Evolutionary conservation across 1,284 basidiomycete genomes (phyloP).

Genomic region (Boletus smithii): DNA sequence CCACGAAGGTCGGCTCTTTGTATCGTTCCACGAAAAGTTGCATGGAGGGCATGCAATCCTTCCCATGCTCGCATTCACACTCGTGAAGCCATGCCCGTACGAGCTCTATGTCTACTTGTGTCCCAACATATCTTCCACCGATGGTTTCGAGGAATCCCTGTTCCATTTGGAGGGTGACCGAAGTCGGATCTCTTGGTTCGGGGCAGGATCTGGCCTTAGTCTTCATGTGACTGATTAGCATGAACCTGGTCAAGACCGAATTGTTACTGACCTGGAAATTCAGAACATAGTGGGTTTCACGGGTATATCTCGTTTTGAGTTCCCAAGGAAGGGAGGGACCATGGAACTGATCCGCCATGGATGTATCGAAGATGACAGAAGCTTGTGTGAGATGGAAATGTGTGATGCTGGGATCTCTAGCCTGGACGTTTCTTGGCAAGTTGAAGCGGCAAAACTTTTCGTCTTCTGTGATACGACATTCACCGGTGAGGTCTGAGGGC

Average conservation of each 20-base stretch:
- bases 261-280: conserved; percentile 13
- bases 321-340: conserved; percentile 20
- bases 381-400: conserved; percentile 21
- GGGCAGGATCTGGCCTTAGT: background rate
- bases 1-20: conserved; percentile 8
- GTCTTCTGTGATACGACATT: conserved; percentile 5
- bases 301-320: background rate
- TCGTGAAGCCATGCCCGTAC: conserved; percentile 18
- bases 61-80: conserved; percentile 16
- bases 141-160: conserved; percentile 9
- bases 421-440: conserved; percentile 6
- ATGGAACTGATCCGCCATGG: background rate
- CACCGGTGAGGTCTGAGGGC: conserved; percentile 8
- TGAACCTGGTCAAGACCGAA: background rate
- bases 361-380: conserved; percentile 9
- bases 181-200: background rate
- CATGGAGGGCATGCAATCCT: conserved; percentile 6
- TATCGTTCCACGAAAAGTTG: background rate
- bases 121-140: conserved; percentile 15
- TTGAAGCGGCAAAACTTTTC: conserved; percentile 10
- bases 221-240: conserved; percentile 11
- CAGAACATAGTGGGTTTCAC: background rate
- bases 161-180: background rate
- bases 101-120: conserved; percentile 7
- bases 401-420: conserved; percentile 10